Conservation (phyloP, 768 basidiomycete species). For the Serendipita sp. region DNA sequence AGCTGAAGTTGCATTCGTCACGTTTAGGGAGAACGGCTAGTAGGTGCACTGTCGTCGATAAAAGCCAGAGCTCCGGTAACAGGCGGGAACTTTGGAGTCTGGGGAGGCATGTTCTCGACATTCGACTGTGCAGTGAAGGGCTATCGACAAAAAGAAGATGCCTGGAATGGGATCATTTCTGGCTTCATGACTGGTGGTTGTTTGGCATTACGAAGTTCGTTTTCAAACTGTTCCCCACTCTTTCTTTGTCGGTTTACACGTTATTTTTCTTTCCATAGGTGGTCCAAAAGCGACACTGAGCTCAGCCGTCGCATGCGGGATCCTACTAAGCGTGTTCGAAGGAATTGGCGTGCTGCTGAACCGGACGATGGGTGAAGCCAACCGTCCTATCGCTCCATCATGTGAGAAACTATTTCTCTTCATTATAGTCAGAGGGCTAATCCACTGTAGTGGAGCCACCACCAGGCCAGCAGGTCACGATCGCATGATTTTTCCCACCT, state of each 20-base stretch:
- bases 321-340: conserved; percentile 85
- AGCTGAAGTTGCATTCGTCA: background rate
- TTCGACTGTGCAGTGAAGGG: conserved; percentile 98
- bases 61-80: conserved; percentile 97
- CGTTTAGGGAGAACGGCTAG: conserved; percentile 77
- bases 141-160: conserved; percentile 91
- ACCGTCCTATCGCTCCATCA: conserved; percentile 65
- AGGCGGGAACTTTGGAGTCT: conserved; percentile 90
- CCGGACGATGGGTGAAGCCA: conserved; percentile 72
- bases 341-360: conserved; percentile 88
- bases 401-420: conserved; percentile 30
- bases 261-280: conserved; percentile 32
- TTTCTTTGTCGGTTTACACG: background rate
- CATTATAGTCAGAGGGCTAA: background rate
- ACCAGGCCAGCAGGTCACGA: conserved; percentile 2
- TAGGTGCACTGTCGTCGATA: conserved; percentile 88
- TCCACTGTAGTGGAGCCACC: background rate
- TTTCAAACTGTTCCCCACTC: conserved; percentile 1
- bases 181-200: conserved; percentile 98
- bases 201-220: conserved; percentile 82
- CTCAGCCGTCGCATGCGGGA: conserved; percentile 92
- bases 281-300: conserved; percentile 82
- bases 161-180: conserved; percentile 97
- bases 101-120: conserved; percentile 97
- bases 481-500: background rate